These are phyloP conservation scores for Podospora pseudoanserina DNA, from an alignment of 495 filamentous ascomycete genomes.

Conservation along the genomic window DNA sequence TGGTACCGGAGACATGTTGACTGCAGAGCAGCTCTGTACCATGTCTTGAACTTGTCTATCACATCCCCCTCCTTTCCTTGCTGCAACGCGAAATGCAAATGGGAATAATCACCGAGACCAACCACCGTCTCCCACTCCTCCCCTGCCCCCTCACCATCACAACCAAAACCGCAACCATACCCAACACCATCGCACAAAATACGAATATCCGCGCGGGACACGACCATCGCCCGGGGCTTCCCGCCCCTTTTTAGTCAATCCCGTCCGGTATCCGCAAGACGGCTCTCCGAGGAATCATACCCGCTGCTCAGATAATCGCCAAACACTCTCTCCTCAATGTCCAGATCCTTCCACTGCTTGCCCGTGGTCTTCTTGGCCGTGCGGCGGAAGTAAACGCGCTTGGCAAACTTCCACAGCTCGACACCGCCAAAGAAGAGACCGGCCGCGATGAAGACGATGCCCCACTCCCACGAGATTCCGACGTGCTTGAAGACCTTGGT, in stretches of 20 bases:
- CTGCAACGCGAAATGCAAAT: neutral
- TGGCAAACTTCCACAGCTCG: constrained; percentile 63
- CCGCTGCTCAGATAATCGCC: constrained; percentile 32
- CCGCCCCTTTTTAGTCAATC: constrained; percentile 44
- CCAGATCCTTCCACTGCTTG: constrained; percentile 37
- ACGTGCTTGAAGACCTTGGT: constrained; percentile 67
- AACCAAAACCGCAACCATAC: no score
- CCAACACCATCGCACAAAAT: neutral
- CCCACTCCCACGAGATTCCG: constrained; percentile 72
- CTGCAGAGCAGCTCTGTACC: neutral
- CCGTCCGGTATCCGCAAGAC: constrained; percentile 16
- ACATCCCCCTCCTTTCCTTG: no score
- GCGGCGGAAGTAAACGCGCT: constrained; percentile 42
- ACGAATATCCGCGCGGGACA: neutral
- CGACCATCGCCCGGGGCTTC: constrained; percentile 34
- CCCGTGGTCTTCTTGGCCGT: constrained; percentile 21
- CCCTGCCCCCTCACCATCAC: no score
- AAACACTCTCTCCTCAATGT: constrained; percentile 40
- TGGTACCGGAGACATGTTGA: neutral
- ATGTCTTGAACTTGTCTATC: no score
- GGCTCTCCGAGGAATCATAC: constrained; percentile 8
- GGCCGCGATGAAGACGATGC: constrained; percentile 53
- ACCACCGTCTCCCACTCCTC: no score
- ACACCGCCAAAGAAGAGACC: constrained; percentile 58
- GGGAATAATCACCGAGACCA: neutral